Percentiles rank a stretch among this genome's conserved stretches.
Evolutionary conservation across 495 filamentous ascomycete species (phyloP).

Genomic region (Cercophora newfieldiana): DNA sequence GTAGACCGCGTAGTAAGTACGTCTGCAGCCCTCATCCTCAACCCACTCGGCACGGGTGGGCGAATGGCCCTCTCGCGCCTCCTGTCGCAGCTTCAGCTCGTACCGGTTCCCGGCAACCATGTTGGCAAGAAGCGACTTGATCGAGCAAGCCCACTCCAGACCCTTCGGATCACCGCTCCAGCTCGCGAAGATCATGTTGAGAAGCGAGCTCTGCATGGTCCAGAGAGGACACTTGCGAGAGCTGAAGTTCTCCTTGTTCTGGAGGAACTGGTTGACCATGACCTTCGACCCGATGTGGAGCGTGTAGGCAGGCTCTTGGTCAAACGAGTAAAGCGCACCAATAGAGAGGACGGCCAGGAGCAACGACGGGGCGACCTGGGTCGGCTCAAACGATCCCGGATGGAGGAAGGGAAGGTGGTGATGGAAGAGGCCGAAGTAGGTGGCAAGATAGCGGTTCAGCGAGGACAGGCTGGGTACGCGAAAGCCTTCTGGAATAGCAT

Average conservation of each 20-base stretch:
- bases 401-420: conserved; percentile 96
- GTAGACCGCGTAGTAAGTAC: conserved; percentile 98
- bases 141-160: conserved; percentile 96
- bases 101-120: conserved; percentile 98
- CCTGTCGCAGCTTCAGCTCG: conserved; percentile 87
- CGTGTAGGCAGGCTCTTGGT: conserved; percentile 92
- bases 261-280: conserved; percentile 91
- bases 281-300: conserved; percentile 98
- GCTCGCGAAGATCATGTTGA: conserved; percentile 99
- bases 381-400: conserved; percentile 84
- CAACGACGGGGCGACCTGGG: conserved; percentile 73
- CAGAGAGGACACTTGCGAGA: conserved; percentile 97
- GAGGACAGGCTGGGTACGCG: conserved; percentile 74
- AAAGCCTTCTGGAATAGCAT: conserved; percentile 84
- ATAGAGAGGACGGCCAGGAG: conserved; percentile 92
- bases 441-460: conserved; percentile 86
- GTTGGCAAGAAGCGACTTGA: conserved; percentile 95
- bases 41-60: conserved; percentile 91
- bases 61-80: conserved; percentile 75
- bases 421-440: conserved; percentile 96
- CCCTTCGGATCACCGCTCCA: conserved; percentile 99
- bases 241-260: conserved; percentile 98
- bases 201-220: conserved; percentile 92
- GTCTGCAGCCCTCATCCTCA: conserved; percentile 92
- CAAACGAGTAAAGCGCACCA: conserved; percentile 93